These are phyloP conservation scores for Knoxdaviesia proteae DNA, from an alignment of 2,329 filamentous ascomycete genomes.

Conservation along the genomic window DNA sequence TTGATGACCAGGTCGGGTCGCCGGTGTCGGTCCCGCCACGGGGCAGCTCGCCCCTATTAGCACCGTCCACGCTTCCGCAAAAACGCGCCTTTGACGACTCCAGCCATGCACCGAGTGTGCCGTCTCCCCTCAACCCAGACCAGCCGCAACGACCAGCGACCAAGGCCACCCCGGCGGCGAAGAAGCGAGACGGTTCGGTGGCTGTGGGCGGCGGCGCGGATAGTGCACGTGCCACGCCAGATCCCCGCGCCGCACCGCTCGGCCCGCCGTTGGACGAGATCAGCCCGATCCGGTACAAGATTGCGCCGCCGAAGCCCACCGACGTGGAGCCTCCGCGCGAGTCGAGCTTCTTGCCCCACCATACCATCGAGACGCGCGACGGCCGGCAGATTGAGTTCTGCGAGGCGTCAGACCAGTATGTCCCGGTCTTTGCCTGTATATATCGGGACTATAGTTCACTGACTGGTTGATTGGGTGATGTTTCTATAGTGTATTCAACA, in stretches of 20 bases:
- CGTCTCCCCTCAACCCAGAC: conserved; percentile 59
- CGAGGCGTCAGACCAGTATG: conserved; percentile 44
- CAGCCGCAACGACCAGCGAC: conserved; percentile 1
- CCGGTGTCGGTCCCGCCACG: too few relatives aligned
- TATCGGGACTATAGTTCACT: background rate
- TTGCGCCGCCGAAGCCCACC: conserved; percentile 38
- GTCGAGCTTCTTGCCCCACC: conserved; percentile 34
- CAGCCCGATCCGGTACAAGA: conserved; percentile 37
- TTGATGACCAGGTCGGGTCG: too few relatives aligned
- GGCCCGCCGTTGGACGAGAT: conserved; percentile 17
- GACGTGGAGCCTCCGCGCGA: conserved; percentile 40
- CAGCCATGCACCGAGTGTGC: conserved; percentile 46
- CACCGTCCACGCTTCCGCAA: conserved; percentile 22
- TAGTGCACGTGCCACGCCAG: conserved; percentile 33
- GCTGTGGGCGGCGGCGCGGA: conserved; percentile 30
- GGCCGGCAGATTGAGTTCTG: conserved; percentile 34
- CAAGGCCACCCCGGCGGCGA: conserved; percentile 18
- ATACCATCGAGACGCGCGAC: conserved; percentile 27
- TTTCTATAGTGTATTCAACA: conserved; percentile 32
- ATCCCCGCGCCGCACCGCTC: conserved; percentile 28
- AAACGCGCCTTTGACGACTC: conserved; percentile 44
- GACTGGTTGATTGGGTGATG: background rate
- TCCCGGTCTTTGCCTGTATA: conserved; percentile 2
- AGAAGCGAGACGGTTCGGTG: conserved; percentile 33
- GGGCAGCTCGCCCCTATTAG: too few relatives aligned